Conservation (phyloP, 2,329 filamentous ascomycete genomes). For the Phialophora chinensis region DNA sequence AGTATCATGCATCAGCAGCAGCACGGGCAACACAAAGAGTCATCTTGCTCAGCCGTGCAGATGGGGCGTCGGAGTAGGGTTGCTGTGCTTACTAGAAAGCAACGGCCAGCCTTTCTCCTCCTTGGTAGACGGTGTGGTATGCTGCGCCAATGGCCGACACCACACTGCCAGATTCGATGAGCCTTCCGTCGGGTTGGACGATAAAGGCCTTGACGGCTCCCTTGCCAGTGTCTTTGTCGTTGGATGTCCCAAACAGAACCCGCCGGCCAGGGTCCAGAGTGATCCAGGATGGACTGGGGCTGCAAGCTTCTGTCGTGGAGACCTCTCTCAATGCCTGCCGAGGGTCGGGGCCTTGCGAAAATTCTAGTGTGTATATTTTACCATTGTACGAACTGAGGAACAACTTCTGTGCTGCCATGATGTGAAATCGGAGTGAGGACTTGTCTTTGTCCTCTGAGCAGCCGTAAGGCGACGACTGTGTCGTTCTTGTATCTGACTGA, state of each 20-base stretch:
- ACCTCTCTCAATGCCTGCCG: not conserved
- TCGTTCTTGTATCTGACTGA: no score
- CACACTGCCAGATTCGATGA: not conserved
- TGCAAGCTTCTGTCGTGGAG: slow-evolving; percentile 4
- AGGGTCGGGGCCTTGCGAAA: not conserved
- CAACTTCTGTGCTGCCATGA: not conserved
- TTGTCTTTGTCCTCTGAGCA: no score
- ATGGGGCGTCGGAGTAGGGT: no score
- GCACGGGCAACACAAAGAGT: no score
- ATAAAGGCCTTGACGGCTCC: not conserved
- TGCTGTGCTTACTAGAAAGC: not conserved
- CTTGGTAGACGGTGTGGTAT: not conserved
- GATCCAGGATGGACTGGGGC: not conserved
- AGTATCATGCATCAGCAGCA: no score
- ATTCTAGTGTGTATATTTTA: not conserved
- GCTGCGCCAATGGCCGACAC: not conserved
- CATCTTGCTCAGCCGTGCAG: no score
- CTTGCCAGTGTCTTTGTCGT: not conserved
- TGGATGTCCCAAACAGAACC: not conserved
- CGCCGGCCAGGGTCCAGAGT: not conserved
- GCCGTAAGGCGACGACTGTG: no score
- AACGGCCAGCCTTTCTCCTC: not conserved
- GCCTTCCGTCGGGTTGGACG: not conserved
- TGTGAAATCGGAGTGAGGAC: no score
- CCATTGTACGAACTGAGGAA: slow-evolving; percentile 56